Evolutionary conservation across 108 stramenopile species (phyloP).

Genomic region (Mediolabrus comicus): DNA sequence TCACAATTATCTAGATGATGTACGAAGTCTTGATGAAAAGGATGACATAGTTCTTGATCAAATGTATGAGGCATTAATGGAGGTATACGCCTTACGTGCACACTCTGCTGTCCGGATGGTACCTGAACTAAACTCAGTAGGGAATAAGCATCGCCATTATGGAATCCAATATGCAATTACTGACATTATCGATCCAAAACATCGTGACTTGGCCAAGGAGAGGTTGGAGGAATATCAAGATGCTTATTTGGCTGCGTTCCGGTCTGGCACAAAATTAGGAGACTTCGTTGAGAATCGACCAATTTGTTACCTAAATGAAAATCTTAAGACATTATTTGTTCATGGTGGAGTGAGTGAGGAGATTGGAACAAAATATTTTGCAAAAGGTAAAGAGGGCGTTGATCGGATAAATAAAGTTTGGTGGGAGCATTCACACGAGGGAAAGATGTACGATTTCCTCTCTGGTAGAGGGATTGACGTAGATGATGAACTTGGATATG

Average conservation of each 20-base stretch:
- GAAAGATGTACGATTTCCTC: conserved; percentile 44
- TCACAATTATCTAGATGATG: conserved; percentile 40
- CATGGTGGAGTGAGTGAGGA: conserved; percentile 54
- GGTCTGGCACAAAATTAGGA: conserved; percentile 49
- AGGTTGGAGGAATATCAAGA: conserved; percentile 48
- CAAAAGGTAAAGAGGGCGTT: conserved; percentile 38
- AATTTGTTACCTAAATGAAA: conserved; percentile 34
- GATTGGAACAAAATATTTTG: conserved; percentile 11
- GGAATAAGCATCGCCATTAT: neutral
- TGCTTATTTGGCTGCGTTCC: conserved; percentile 46
- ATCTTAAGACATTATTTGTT: conserved; percentile 47
- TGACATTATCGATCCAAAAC: conserved; percentile 46
- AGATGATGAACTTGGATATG: conserved; percentile 20
- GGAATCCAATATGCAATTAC: conserved; percentile 44
- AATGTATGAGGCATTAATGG: conserved; percentile 53
- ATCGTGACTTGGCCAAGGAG: conserved; percentile 41
- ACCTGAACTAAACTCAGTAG: conserved; percentile 15
- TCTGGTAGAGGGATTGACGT: neutral
- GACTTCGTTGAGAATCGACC: conserved; percentile 54
- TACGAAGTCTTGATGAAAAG: conserved; percentile 31
- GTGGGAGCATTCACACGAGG: conserved; percentile 42
- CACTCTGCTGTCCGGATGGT: conserved; percentile 42
- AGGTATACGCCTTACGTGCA: conserved; percentile 40
- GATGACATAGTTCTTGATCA: conserved; percentile 57
- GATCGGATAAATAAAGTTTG: conserved; percentile 28